Base-by-base conservation (phyloP, 2,329 filamentous ascomycete species). In the Sclerotinia borealis region DNA sequence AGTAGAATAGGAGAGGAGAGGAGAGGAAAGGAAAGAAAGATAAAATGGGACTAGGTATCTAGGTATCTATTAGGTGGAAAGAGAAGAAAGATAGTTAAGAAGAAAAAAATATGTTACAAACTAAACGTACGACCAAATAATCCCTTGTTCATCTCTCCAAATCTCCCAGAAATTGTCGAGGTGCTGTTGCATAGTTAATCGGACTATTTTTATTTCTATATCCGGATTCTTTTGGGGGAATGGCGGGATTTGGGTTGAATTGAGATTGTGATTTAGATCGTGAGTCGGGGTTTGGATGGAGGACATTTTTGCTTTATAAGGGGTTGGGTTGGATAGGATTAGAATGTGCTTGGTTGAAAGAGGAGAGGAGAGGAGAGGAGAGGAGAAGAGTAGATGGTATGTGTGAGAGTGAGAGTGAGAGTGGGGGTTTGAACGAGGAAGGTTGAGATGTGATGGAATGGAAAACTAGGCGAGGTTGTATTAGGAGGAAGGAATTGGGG, bases 151-250 rank as follows among this genome's bases (percentile, higher is more conserved):
- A 39, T 66, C 62, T 7, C 27, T 64, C 68, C 68, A 71, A 9
- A 71, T n/a, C 9, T 66, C 64, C 25, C 64, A 64, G 17, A 69
- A 72, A 51, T 66, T 67, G 10, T 66, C 51, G 0, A 70, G 52
- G 60, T 72, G 70, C 3, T 66, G 62, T 13, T 65, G 63, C 1
- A 66, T 25, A 11, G 22, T 59, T 15, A 71, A 25, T 1, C 45
- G 63, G 39, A 67, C 61, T 2, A 71, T 65, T 41, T 64, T 65
- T 8, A 70, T 52, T 41, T 64, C 65, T 8, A 70, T 52, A 4
- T 67, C 48, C 10, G 61, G 64, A 19, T 65, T 65, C 31, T 55
- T 43, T 19, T 43, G 4, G 19, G 7, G 1, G 11, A 11, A n/a
- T n/a, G n/a, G n/a, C n/a, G 54, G 37, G 31, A 48, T n/a, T 39